These are phyloP conservation scores for Saururus chinensis DNA, from an alignment of 164 flowering plant species.

Conservation along the genomic window DNA sequence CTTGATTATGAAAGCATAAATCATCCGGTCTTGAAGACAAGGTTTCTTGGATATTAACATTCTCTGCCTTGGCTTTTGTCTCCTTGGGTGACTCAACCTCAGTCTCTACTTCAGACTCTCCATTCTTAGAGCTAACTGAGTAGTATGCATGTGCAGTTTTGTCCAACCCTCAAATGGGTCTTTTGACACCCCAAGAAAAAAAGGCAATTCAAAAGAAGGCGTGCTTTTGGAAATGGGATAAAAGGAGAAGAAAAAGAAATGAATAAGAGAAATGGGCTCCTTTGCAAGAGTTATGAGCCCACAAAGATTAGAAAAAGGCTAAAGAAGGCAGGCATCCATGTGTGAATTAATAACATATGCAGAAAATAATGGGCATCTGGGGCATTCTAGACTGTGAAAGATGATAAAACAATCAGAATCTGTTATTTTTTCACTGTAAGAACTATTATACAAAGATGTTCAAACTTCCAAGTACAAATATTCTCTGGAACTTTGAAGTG, in stretches of 20 bases:
- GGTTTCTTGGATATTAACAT: conserved; percentile 22
- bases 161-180: neutral
- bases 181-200: neutral
- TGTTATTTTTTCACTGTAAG: too few relatives aligned
- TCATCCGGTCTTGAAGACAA: conserved; percentile 32
- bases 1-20: conserved; percentile 47
- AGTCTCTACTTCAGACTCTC: conserved; percentile 58
- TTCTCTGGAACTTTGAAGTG: too few relatives aligned
- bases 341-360: neutral
- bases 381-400: neutral
- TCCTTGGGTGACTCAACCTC: conserved; percentile 64
- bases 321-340: neutral
- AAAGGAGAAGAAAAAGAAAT: neutral
- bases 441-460: too few relatives aligned
- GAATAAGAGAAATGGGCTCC: neutral
- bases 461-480: too few relatives aligned
- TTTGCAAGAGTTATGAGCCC: neutral
- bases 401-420: too few relatives aligned
- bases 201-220: neutral
- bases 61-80: conserved; percentile 49
- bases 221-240: neutral
- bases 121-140: conserved; percentile 18
- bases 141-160: too few relatives aligned
- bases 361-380: neutral
- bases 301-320: neutral